Evolutionary conservation across 2,329 filamentous ascomycete species (phyloP).

Genomic region (Nannizziopsis arthrosporioides): DNA sequence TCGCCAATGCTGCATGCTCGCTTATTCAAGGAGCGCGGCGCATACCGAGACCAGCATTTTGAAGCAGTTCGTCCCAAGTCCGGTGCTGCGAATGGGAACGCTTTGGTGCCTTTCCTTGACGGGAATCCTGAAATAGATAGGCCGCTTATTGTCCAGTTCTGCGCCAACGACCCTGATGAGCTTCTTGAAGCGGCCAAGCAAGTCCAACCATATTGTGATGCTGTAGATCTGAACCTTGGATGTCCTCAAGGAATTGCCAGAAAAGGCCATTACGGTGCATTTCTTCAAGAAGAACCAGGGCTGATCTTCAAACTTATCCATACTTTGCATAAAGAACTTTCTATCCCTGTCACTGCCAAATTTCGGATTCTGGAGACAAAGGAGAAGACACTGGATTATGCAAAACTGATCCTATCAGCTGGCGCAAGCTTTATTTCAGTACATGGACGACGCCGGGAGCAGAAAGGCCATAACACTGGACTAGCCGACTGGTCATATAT

Average conservation of each 20-base stretch:
- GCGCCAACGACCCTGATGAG: constrained; percentile 43
- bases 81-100: constrained; percentile 6
- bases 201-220: constrained; percentile 81
- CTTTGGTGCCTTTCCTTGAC: constrained; percentile 53
- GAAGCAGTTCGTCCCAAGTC: constrained; percentile 46
- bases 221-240: constrained; percentile 87
- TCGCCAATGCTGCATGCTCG: constrained; percentile 94
- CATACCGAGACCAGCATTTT: constrained; percentile 71
- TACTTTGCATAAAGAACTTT: constrained; percentile 64
- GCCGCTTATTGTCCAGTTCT: constrained; percentile 93
- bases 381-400: constrained; percentile 80
- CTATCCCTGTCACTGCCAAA: constrained; percentile 85
- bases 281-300: constrained; percentile 84
- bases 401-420: constrained; percentile 70
- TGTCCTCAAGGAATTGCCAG: constrained; percentile 92
- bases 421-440: constrained; percentile 90
- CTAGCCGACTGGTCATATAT: constrained; percentile 86
- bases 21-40: constrained; percentile 63
- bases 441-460: constrained; percentile 75
- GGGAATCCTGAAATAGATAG: constrained; percentile 76
- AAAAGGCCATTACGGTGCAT: constrained; percentile 84
- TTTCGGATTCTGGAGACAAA: constrained; percentile 79
- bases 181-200: constrained; percentile 55
- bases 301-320: constrained; percentile 73
- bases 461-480: constrained; percentile 92